Evolutionary conservation across 1,139 yeast species (phyloP), one percentile per base, ranked within the genome.

Genomic region (Magnusiomyces ingens): DNA sequence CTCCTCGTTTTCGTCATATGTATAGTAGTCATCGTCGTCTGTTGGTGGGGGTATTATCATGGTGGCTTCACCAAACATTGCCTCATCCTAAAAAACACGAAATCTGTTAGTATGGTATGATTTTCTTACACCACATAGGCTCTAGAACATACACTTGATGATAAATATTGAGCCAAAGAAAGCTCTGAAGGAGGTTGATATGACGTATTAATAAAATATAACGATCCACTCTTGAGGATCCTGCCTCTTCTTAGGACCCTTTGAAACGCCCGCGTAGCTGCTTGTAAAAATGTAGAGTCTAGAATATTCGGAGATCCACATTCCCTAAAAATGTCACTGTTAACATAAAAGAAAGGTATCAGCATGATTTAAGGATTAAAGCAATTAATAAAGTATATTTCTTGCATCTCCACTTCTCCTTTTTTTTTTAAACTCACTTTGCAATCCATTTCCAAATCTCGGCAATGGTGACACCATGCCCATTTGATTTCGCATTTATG

Each of bases 241-340:
- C 71, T 58, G 40, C 73, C 73, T 48, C 69, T 59, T 36, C 73
- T 59, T 17, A 70, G 60, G 2, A 69, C 71, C 6, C 73, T 57
- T 53, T 70, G 73, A 36, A 70, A 56, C 5, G 73, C 73, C 29
- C 73, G 60, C 11, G 70, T 66, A 1, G 71, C 71, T 0, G 70
- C 62, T 54, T 69, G 72, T 43, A 67, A 62, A 57, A 70, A 69
- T 3, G 67, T 55, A 4, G 70, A 64, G 51, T 69, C 70, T n/a
- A 70, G 64, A 1, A 65, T 63, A 29, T 60, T 59, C 1, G 65
- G 59, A 4, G 64, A 58, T 21, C 62, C 61, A 3, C 67, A 62
- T 52, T 68, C 70, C 15, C 57, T 55, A 13, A 5, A 43, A 26
- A 26, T 5, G 4, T 26, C 32, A 26, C 8, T 26, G 32, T 26